phyloP scores from a whole-genome alignment of 31 red algal species.

The Bonnemaisonia californica region DNA sequence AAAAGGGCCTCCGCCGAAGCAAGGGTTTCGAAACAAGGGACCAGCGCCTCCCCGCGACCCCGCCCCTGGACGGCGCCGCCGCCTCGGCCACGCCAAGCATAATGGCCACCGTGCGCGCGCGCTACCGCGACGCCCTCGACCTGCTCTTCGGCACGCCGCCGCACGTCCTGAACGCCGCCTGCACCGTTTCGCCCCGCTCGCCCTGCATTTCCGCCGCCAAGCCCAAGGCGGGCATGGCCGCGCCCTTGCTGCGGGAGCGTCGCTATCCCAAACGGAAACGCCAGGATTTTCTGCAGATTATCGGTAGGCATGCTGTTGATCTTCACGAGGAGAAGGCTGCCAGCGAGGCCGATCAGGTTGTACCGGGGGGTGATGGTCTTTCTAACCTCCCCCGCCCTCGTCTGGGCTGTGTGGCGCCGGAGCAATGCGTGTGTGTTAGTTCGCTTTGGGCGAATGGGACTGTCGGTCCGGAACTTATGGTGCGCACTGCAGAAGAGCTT shows the following conservation, averaged over 20 bases:
- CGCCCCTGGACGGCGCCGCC: constrained; percentile 13
- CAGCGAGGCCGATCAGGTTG: constrained; percentile 7
- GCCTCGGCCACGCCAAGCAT: constrained; percentile 8
- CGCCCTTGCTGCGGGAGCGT: no score
- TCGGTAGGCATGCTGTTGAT: not conserved
- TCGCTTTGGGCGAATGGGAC: constrained; percentile 25
- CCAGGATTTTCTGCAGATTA: not conserved
- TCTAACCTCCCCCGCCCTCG: not conserved
- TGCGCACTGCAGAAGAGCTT: constrained; percentile 53
- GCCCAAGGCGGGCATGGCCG: no score
- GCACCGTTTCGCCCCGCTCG: constrained; percentile 11
- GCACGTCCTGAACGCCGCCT: constrained; percentile 42
- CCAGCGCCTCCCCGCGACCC: constrained; percentile 60
- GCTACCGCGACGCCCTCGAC: constrained; percentile 45
- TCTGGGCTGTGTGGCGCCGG: not conserved
- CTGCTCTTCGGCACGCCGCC: constrained; percentile 54
- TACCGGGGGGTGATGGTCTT: not conserved
- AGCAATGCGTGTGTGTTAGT: constrained; percentile 27
- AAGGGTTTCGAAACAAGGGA: constrained; percentile 50
- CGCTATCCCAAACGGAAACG: not conserved
- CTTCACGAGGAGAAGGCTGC: not conserved
- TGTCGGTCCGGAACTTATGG: constrained; percentile 45
- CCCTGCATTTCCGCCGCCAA: not conserved
- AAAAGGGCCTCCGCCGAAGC: no score
- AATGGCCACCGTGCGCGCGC: constrained; percentile 48